Evolutionary conservation across 192 early-diverging fungal species (phyloP).

Genomic region (Coemansia sp.): DNA sequence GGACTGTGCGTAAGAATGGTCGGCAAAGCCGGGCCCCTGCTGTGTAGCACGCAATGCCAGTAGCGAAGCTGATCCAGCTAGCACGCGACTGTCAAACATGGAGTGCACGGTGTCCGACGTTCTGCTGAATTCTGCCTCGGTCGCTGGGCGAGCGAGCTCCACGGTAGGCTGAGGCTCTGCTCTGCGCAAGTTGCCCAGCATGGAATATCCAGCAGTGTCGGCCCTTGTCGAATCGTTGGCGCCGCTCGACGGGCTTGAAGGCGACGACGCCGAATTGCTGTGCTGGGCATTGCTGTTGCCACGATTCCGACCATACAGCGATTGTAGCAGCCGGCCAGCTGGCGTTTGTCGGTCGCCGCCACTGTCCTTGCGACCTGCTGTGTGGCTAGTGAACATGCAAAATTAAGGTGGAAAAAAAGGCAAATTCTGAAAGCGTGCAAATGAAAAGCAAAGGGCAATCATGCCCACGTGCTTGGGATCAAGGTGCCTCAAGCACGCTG

Average conservation of each 20-base stretch:
- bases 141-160: constrained; percentile 48
- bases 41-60: constrained; percentile 42
- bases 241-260: constrained; percentile 10
- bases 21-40: constrained; percentile 19
- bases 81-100: constrained; percentile 11
- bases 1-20: neutral
- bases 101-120: constrained; percentile 18
- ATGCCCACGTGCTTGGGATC: neutral
- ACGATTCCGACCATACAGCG: constrained; percentile 35
- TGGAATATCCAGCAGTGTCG: constrained; percentile 19
- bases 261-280: neutral
- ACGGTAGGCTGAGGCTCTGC: constrained; percentile 35
- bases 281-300: constrained; percentile 11
- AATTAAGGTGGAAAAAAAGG: neutral
- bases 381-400: constrained; percentile 9
- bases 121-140: constrained; percentile 45
- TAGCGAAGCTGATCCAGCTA: constrained; percentile 35
- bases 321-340: constrained; percentile 35
- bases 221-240: constrained; percentile 7
- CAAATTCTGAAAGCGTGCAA: neutral
- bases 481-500: neutral
- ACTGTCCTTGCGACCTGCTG: constrained; percentile 4
- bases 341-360: constrained; percentile 16
- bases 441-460: neutral
- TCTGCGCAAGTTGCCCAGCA: constrained; percentile 30